Conservation (phyloP, 2,329 filamentous ascomycete genomes). For the Xylaria sp. region DNA sequence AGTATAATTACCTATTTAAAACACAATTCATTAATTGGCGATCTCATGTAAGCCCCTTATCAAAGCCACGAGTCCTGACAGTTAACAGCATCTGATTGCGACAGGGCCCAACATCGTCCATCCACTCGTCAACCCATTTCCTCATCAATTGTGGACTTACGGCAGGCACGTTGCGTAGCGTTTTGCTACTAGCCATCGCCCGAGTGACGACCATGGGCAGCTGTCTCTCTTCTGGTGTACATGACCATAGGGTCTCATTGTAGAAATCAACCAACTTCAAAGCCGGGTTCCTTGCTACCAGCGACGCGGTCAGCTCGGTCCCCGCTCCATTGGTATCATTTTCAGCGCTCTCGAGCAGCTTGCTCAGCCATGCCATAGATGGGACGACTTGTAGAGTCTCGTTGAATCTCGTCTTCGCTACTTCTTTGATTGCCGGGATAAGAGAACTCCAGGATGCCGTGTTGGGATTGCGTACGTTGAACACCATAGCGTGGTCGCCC, state of each 20-base stretch:
- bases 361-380: too few relatives aligned
- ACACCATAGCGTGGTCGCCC: too few relatives aligned
- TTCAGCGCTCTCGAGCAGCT: too few relatives aligned
- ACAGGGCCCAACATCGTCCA: neutral
- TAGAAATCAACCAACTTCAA: constrained; percentile 50
- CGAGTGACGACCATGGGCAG: constrained; percentile 37
- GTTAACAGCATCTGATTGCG: neutral
- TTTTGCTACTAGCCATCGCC: constrained; percentile 40
- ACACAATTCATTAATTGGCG: too few relatives aligned
- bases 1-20: too few relatives aligned
- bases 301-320: constrained; percentile 11
- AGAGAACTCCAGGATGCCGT: too few relatives aligned
- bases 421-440: too few relatives aligned
- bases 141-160: constrained; percentile 50
- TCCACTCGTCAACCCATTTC: constrained; percentile 50
- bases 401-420: too few relatives aligned
- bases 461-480: too few relatives aligned
- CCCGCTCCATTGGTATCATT: too few relatives aligned
- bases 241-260: constrained; percentile 33
- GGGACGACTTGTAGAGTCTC: too few relatives aligned
- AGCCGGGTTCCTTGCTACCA: constrained; percentile 44
- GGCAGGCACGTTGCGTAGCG: constrained; percentile 43
- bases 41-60: too few relatives aligned
- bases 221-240: neutral
- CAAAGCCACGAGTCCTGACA: neutral